Evolutionary conservation across 2,329 filamentous ascomycete species (phyloP).

Genomic region (Thelonectria blattea): DNA sequence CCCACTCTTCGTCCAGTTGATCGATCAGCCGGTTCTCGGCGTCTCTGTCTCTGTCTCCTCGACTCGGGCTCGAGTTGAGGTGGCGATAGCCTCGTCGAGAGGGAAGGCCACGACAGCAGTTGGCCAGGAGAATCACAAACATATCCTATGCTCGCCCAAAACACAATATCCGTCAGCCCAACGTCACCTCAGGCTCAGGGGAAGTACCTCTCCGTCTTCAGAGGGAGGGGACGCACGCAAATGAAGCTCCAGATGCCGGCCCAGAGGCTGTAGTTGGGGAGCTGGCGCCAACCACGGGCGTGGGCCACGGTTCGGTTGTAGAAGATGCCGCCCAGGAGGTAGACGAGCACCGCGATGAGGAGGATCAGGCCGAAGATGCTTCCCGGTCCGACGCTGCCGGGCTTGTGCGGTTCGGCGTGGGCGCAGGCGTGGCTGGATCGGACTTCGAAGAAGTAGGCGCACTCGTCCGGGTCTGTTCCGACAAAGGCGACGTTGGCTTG

Average conservation of each 20-base stretch:
- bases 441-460: slow-evolving; percentile 94
- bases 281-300: slow-evolving; percentile 91
- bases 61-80: slow-evolving; percentile 61
- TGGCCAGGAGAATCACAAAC: slow-evolving; percentile 71
- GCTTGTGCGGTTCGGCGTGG: slow-evolving; percentile 70
- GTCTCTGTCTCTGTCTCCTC: slow-evolving; percentile 63
- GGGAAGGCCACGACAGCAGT: slow-evolving; percentile 71
- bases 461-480: slow-evolving; percentile 82
- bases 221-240: slow-evolving; percentile 58
- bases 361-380: slow-evolving; percentile 89
- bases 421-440: slow-evolving; percentile 83
- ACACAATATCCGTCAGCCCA: slow-evolving; percentile 32
- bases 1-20: slow-evolving; percentile 96
- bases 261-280: slow-evolving; percentile 95
- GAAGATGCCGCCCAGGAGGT: slow-evolving; percentile 89
- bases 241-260: slow-evolving; percentile 84
- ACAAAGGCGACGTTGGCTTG: slow-evolving; percentile 82
- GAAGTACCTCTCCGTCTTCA: slow-evolving; percentile 41
- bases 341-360: slow-evolving; percentile 78
- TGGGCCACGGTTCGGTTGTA: slow-evolving; percentile 96
- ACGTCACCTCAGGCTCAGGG: slow-evolving; percentile 29
- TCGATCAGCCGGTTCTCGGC: slow-evolving; percentile 95
- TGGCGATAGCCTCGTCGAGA: slow-evolving; percentile 70
- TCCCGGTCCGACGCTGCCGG: slow-evolving; percentile 73
- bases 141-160: slow-evolving; percentile 56